A percentile compares a stretch with the other conserved stretches of the same genome.
Evolutionary conservation across 306 rosid species (phyloP).

Genomic region (Senna siamea): DNA sequence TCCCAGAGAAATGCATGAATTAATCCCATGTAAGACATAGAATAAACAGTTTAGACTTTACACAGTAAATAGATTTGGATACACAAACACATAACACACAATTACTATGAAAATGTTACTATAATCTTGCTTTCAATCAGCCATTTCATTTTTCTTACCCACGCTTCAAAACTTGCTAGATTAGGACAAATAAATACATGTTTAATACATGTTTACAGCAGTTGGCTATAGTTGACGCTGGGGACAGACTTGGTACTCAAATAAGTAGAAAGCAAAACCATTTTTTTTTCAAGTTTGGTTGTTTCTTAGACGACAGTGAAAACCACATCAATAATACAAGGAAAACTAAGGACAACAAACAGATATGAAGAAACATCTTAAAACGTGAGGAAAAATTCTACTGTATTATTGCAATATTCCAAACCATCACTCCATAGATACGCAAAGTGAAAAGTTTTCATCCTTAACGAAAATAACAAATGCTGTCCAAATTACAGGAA

Average conservation of each 20-base stretch:
- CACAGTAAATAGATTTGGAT: not conserved
- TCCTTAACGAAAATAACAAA: not conserved
- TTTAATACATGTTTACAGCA: not conserved
- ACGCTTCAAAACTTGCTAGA: not conserved
- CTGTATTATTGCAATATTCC: not conserved
- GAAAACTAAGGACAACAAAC: not conserved
- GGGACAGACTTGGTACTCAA: not conserved
- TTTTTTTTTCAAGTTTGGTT: too few relatives aligned
- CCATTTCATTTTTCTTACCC: not conserved
- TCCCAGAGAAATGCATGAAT: conserved; percentile 42
- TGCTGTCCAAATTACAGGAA: conserved; percentile 24
- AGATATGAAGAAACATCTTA: not conserved
- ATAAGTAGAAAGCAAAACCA: too few relatives aligned
- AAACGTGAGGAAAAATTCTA: not conserved
- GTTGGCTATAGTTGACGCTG: not conserved
- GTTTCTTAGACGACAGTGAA: too few relatives aligned
- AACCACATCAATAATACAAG: not conserved
- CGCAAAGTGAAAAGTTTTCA: not conserved
- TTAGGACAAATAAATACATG: not conserved
- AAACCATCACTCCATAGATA: not conserved
- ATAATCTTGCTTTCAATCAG: not conserved
- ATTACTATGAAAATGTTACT: not conserved
- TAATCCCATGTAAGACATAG: conserved; percentile 30
- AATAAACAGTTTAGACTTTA: not conserved
- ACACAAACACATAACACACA: not conserved